Percentiles rank a stretch among this genome's conserved stretches.
Conservation (phyloP, 768 basidiomycete species). For the Collybiopsis luxurians region DNA sequence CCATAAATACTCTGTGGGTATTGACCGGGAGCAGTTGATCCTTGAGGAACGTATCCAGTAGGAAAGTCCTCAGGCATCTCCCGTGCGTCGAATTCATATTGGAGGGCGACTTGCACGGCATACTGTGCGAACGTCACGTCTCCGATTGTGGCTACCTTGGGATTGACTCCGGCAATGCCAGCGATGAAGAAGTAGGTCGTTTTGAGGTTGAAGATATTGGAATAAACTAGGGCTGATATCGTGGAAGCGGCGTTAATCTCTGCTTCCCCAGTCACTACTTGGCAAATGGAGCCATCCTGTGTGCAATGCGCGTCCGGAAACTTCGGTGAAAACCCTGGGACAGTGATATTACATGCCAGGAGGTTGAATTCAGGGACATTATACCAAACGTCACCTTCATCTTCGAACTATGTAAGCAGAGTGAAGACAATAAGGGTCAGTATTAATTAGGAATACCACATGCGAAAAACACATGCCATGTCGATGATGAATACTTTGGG, state of each 20-base stretch:
- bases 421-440: background rate
- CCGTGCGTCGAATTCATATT: slow-evolving; percentile 35
- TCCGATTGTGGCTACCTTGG: slow-evolving; percentile 27
- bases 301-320: slow-evolving; percentile 33
- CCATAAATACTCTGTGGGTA: slow-evolving; percentile 14
- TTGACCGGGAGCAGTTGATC: slow-evolving; percentile 10
- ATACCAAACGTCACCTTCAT: slow-evolving; percentile 17
- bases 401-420: slow-evolving; percentile 3
- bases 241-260: slow-evolving; percentile 37
- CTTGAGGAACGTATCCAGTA: slow-evolving; percentile 26
- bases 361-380: slow-evolving; percentile 21
- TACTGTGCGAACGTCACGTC: slow-evolving; percentile 30
- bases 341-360: slow-evolving; percentile 26
- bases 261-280: slow-evolving; percentile 27
- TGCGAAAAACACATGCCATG: background rate
- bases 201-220: slow-evolving; percentile 27
- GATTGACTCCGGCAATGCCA: slow-evolving; percentile 35
- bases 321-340: slow-evolving; percentile 32
- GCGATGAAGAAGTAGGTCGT: slow-evolving; percentile 33
- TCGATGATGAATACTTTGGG: slow-evolving; percentile 13
- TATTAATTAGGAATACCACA: background rate
- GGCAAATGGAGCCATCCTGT: slow-evolving; percentile 25
- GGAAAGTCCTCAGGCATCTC: slow-evolving; percentile 31
- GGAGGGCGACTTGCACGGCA: slow-evolving; percentile 27
- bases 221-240: slow-evolving; percentile 24